Base-by-base conservation (phyloP, 1,284 basidiomycete species). In the Trichosporon coremiiforme region DNA sequence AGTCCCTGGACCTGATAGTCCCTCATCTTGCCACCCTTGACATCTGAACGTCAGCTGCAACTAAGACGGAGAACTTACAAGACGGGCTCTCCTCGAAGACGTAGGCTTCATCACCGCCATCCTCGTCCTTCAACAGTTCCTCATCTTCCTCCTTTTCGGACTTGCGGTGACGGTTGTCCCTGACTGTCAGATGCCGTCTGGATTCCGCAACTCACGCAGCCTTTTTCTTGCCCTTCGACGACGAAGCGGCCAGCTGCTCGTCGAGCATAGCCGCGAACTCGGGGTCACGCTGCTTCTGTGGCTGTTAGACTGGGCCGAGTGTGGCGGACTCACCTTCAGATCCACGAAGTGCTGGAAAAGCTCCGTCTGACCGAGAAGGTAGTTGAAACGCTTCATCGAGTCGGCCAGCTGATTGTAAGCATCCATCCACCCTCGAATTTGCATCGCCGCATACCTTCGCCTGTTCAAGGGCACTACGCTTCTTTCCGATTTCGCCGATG, bases 111-210 rank as follows among this genome's bases (percentile, higher is more conserved):
- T 90, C 91, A 73, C 92, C 89, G 10, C 90, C 91, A 29, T 90
- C 92, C 45, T 90, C 87, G 74, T 93, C 91, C 75, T 94, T 92
- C 66, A 98, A 84, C 78, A 98, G 79, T 83, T 98, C 95, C 77
- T 98, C 94, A 73, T 98, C 96, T 81, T 98, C 96, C 79, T 98
- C 96, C 84, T 98, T 98, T 83, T 99, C 96, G 0, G 93, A 95
- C 84, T 96, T 98, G 68, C 96, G 89, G 77, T 95, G 93, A 50
- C 94, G 89, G 67, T 91, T 87, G 71, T 86, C 92, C 70, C 90
- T 90, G 36, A 38, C 4, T 17, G 36, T 70, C 20, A 78, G 33
- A 33, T 38, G 15, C 60, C 33, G 63, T 15, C 64, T 13, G 7
- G 6, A 12, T 13, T 15, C 25, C 13, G 33, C 22, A 17, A 86